phyloP scores from a whole-genome alignment of 2,329 filamentous ascomycete species.

The Lasiodiplodia citricola region DNA sequence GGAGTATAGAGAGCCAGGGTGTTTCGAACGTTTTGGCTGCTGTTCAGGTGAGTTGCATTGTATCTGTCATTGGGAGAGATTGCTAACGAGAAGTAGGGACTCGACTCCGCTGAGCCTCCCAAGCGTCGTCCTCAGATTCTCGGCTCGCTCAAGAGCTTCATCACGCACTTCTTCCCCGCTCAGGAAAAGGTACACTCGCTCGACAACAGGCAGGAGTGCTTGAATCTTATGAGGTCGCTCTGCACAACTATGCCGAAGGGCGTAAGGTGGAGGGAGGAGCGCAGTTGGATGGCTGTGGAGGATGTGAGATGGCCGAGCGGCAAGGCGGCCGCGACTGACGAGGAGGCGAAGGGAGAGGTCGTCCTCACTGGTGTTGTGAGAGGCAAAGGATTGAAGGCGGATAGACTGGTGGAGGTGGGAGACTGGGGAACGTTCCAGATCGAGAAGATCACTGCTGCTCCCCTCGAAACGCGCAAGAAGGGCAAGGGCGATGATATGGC shows the following conservation, averaged over 20 bases:
- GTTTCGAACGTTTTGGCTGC: constrained; percentile 90
- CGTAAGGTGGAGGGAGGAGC: constrained; percentile 91
- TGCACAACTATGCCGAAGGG: constrained; percentile 94
- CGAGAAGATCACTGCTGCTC: constrained; percentile 82
- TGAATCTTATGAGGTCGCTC: constrained; percentile 86
- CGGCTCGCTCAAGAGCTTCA: constrained; percentile 86
- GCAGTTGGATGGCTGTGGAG: constrained; percentile 94
- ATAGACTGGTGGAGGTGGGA: constrained; percentile 86
- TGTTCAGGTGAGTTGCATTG: constrained; percentile 59
- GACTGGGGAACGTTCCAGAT: constrained; percentile 96
- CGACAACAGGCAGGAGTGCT: constrained; percentile 86
- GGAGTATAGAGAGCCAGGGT: constrained; percentile 89
- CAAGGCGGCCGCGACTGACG: constrained; percentile 50
- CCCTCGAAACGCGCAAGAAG: constrained; percentile 63
- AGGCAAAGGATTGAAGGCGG: constrained; percentile 85
- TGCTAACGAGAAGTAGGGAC: constrained; percentile 46
- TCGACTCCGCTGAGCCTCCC: constrained; percentile 77
- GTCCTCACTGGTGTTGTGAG: constrained; percentile 84
- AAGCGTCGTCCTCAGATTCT: constrained; percentile 80
- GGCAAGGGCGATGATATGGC: constrained; percentile 69
- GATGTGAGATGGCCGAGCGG: constrained; percentile 72
- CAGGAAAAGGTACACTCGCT: constrained; percentile 90
- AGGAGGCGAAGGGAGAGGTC: constrained; percentile 62
- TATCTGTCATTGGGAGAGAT: neutral
- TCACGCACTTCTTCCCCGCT: constrained; percentile 91